phyloP scores from a whole-genome alignment of 345 rosid genomes.

The Cardamine resedifolia region DNA sequence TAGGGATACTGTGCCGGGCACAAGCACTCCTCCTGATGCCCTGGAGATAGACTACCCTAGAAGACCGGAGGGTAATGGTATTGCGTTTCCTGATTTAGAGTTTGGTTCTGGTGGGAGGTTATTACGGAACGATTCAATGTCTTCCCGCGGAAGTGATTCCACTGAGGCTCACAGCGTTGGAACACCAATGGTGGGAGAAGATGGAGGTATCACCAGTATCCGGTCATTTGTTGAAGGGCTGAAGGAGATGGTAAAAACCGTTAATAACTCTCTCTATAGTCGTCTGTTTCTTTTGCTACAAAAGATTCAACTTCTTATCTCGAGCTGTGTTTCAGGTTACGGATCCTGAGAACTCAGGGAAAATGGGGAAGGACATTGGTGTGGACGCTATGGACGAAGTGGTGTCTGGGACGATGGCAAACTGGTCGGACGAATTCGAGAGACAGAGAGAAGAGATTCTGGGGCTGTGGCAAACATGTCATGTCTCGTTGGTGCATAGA shows the following conservation, averaged over 20 bases:
- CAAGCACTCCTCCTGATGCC: slow-evolving; percentile 70
- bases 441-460: slow-evolving; percentile 62
- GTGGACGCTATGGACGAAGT: slow-evolving; percentile 59
- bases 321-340: slow-evolving; percentile 35
- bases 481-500: slow-evolving; percentile 81
- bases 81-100: slow-evolving; percentile 43
- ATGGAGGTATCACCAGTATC: slow-evolving; percentile 72
- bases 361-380: slow-evolving; percentile 55
- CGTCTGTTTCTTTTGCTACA: slow-evolving; percentile 30
- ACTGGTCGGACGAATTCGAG: slow-evolving; percentile 70
- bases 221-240: slow-evolving; percentile 78
- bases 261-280: slow-evolving; percentile 1
- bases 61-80: slow-evolving; percentile 59
- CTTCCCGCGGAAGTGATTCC: slow-evolving; percentile 73
- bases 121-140: slow-evolving; percentile 73
- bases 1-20: slow-evolving; percentile 47
- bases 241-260: slow-evolving; percentile 64
- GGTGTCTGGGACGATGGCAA: slow-evolving; percentile 38
- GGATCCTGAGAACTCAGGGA: slow-evolving; percentile 39
- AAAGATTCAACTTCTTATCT: slow-evolving; percentile 31
- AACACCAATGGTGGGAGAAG: slow-evolving; percentile 46
- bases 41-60: slow-evolving; percentile 59
- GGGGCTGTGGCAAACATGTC: slow-evolving; percentile 87
- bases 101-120: slow-evolving; percentile 37
- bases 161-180: slow-evolving; percentile 51